phyloP scores from a whole-genome alignment of 2,329 filamentous ascomycete genomes.

The Gaeumannomyces sp. region DNA sequence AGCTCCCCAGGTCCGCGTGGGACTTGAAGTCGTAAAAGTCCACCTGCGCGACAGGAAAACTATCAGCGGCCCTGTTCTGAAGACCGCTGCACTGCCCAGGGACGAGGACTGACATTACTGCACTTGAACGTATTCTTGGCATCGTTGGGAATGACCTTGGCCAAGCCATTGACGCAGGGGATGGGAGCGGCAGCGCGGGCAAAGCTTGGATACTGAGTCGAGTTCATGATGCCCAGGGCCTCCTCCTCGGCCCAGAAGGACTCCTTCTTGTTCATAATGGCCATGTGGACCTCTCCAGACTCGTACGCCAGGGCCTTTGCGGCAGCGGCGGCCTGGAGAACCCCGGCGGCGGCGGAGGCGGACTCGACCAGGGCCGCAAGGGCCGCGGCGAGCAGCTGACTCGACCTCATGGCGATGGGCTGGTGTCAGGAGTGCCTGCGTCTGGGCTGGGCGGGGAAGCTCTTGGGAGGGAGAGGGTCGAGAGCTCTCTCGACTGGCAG shows the following conservation, averaged over 20 bases:
- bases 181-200: background rate
- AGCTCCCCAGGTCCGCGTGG: conserved; percentile 9
- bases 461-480: background rate
- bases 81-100: background rate
- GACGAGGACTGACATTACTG: background rate
- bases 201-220: conserved; percentile 6
- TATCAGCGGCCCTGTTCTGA: too few species aligned
- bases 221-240: conserved; percentile 6
- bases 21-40: conserved; percentile 10
- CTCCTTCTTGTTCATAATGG: background rate
- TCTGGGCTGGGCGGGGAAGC: background rate
- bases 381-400: conserved; percentile 5
- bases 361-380: background rate
- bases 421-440: background rate
- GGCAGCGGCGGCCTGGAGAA: conserved; percentile 1
- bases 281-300: conserved; percentile 5
- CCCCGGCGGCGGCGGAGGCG: background rate
- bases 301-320: conserved; percentile 1
- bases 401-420: background rate
- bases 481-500: background rate
- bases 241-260: conserved; percentile 5
- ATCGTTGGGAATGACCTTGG: background rate
- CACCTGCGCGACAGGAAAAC: background rate
- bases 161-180: conserved; percentile 2
- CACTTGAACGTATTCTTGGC: conserved; percentile 8